phyloP scores from a whole-genome alignment of 495 filamentous ascomycete species.

The Neurospora sp. region DNA sequence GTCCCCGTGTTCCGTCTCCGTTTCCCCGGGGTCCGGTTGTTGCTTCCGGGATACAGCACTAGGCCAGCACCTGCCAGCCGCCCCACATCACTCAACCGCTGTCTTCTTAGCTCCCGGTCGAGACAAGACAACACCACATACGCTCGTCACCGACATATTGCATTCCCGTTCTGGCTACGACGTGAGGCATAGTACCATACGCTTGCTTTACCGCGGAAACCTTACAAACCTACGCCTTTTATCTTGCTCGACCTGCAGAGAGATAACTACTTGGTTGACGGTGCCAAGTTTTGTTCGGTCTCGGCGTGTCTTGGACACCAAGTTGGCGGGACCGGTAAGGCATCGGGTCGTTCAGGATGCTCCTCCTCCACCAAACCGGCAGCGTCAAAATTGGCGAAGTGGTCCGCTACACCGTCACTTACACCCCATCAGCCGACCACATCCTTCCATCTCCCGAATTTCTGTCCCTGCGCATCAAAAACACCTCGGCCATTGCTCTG shows the following conservation, averaged over 20 bases:
- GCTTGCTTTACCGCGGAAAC: not conserved
- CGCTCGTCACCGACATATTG: not conserved
- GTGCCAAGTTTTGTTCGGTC: not conserved
- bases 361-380: constrained; percentile 80
- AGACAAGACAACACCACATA: not conserved
- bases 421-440: constrained; percentile 78
- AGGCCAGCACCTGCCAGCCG: not conserved
- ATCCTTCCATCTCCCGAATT: constrained; percentile 72
- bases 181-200: not conserved
- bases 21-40: not conserved
- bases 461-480: constrained; percentile 78
- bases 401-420: constrained; percentile 83
- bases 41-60: not conserved
- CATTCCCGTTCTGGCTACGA: not conserved
- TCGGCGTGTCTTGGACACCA: not conserved
- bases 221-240: not conserved
- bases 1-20: not conserved
- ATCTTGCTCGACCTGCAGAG: not conserved
- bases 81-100: not conserved
- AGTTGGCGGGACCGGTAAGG: not conserved
- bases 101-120: not conserved
- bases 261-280: not conserved
- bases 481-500: constrained; percentile 80
- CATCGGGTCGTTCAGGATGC: constrained; percentile 44
- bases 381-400: constrained; percentile 89